Conservation (phyloP, 192 early-diverging fungal genomes). For the Backusella tuberculispora region DNA sequence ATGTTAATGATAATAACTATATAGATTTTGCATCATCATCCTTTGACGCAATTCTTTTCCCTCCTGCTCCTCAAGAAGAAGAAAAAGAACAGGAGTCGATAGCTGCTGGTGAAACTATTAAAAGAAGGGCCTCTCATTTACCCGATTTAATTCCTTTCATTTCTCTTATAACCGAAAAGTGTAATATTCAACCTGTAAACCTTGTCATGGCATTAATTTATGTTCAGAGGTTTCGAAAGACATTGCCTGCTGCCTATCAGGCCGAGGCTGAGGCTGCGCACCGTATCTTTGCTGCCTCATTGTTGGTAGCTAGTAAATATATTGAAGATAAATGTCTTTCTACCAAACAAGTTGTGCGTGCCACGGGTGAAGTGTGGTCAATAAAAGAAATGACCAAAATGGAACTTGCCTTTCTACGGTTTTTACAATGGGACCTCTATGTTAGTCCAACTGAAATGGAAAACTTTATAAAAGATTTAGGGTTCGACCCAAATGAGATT, state of each 20-base stretch:
- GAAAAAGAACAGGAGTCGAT: neutral
- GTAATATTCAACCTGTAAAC: constrained; percentile 34
- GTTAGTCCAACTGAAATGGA: constrained; percentile 35
- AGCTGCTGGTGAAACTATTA: neutral
- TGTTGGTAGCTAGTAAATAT: constrained; percentile 46
- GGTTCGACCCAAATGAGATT: constrained; percentile 33
- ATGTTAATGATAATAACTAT: too few species aligned
- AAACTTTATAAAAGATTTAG: constrained; percentile 31
- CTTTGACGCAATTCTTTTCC: constrained; percentile 44
- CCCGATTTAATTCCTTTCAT: constrained; percentile 45
- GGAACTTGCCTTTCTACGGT: constrained; percentile 42
- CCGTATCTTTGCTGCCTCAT: constrained; percentile 44
- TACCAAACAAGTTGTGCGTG: constrained; percentile 40
- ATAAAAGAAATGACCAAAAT: constrained; percentile 46
- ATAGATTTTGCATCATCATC: constrained; percentile 43
- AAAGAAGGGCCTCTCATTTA: constrained; percentile 27
- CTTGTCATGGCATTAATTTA: constrained; percentile 45
- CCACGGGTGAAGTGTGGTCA: constrained; percentile 46
- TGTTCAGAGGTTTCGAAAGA: constrained; percentile 40
- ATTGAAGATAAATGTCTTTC: constrained; percentile 42
- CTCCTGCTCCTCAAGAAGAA: constrained; percentile 3
- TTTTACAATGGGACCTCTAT: constrained; percentile 42
- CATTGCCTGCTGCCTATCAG: constrained; percentile 42
- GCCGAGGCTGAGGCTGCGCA: constrained; percentile 44
- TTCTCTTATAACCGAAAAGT: constrained; percentile 43